phyloP scores from a whole-genome alignment of 352 stramenopile species.

The Phytophthora crassamura region DNA sequence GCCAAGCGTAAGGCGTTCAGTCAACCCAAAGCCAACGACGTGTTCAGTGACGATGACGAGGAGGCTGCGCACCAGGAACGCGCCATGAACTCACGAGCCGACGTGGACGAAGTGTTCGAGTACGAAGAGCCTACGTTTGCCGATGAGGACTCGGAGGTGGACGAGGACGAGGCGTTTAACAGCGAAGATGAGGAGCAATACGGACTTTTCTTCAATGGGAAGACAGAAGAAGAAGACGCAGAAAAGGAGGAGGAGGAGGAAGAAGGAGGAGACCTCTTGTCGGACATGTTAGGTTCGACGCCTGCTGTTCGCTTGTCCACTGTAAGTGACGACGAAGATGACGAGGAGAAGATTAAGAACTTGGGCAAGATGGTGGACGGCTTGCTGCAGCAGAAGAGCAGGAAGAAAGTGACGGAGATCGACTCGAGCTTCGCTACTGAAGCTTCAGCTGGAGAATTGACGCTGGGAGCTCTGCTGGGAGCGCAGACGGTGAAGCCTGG shows the following conservation, averaged over 20 bases:
- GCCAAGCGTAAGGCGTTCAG: slow-evolving; percentile 3
- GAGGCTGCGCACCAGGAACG: slow-evolving; percentile 62
- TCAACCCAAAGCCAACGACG: slow-evolving; percentile 43
- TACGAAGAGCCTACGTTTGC: slow-evolving; percentile 81
- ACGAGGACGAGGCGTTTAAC: slow-evolving; percentile 95
- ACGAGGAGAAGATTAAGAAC: slow-evolving; percentile 60
- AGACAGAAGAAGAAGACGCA: slow-evolving; percentile 41
- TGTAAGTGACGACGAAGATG: slow-evolving; percentile 45
- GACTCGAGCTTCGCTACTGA: slow-evolving; percentile 45
- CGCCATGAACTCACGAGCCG: slow-evolving; percentile 66
- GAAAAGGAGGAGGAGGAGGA: slow-evolving; percentile 57
- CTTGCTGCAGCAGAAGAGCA: slow-evolving; percentile 57
- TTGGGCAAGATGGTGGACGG: slow-evolving; percentile 57
- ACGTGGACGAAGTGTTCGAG: slow-evolving; percentile 86
- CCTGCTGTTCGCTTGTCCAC: slow-evolving; percentile 67
- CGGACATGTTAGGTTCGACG: slow-evolving; percentile 69
- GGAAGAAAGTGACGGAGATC: slow-evolving; percentile 64
- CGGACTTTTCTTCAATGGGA: slow-evolving; percentile 81
- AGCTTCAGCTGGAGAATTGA: slow-evolving; percentile 30
- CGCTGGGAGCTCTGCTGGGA: slow-evolving; percentile 33
- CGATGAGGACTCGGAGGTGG: slow-evolving; percentile 93
- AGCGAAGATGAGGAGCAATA: slow-evolving; percentile 93
- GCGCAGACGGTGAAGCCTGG: slow-evolving; percentile 56
- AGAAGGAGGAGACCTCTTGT: slow-evolving; percentile 74
- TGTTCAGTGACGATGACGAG: slow-evolving; percentile 85